Evolutionary conservation across 345 rosid species (phyloP).

Genomic region (Populus ilicifolia): DNA sequence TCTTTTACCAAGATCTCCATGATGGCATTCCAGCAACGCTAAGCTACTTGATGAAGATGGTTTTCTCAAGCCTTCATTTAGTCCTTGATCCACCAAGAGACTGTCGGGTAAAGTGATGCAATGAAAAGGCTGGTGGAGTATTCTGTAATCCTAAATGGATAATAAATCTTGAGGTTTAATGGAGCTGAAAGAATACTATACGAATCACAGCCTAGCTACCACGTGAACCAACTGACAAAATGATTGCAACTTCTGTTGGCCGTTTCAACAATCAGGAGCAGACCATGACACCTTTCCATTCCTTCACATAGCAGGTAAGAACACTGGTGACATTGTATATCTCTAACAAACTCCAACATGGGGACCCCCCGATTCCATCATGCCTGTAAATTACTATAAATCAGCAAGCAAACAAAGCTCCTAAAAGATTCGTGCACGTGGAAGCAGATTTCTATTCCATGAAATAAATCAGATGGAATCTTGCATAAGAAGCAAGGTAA

Average conservation of each 20-base stretch:
- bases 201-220: background rate
- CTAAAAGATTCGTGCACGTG: background rate
- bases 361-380: background rate
- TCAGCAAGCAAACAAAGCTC: background rate
- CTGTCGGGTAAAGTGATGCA: background rate
- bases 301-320: constrained; percentile 14
- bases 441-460: background rate
- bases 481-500: background rate
- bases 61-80: background rate
- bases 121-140: background rate
- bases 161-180: background rate
- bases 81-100: background rate
- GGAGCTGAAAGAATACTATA: background rate
- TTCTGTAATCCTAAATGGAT: too few species aligned
- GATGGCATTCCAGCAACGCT: background rate
- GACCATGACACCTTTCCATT: background rate
- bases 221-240: background rate
- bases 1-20: background rate
- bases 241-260: background rate
- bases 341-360: background rate
- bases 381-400: background rate
- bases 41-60: background rate
- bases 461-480: background rate
- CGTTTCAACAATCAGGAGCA: background rate
- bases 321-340: background rate